Evolutionary conservation across 768 basidiomycete species (phyloP), one percentile per base, ranked within the genome.

Genomic region (Tylopilus felleus): DNA sequence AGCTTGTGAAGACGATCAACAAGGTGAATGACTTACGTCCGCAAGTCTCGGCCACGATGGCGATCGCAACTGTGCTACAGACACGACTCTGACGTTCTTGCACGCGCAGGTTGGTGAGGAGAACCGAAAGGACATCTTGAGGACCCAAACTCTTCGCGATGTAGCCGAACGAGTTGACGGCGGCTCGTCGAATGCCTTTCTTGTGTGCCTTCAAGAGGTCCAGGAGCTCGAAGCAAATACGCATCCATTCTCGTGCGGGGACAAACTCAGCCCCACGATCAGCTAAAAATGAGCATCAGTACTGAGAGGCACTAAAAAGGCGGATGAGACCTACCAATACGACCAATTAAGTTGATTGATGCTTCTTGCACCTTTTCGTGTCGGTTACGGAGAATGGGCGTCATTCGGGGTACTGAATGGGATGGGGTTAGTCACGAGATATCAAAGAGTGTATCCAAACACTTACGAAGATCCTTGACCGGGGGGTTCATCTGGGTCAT

Each of bases 401-500:
- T 99, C 96, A 99, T 98, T 53, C 97, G 92, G 22, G 97, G 97
- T 36, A 99, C 93, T 98, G 67, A 1, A 49, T 36, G 52, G n/a
- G 12, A 53, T 28, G 45, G 14, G 54, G 44, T 57, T 43, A 51
- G 47, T 60, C 23, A 16, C 4, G 0, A 8, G 27, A 35, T 8
- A 27, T 14, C 27, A 39, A 43, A 22, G 19, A 31, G 39, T 23
- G 38, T 21, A 54, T 22, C 0, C 9, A 39, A 55, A 49, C 12
- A 86, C 95, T 83, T 72, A 97, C 95, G 70, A 53, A 99, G 85
- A 80, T 99, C 97, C 72, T 99, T 99, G 25, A 99, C 95, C 0
- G 97, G 97, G 14, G 97, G 97, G 70, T 97, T 98, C 97, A 99
- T 99, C 71, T 98, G 93, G 10, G 97, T 97, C 97, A 98, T 99